A percentile compares a stretch with the other conserved stretches of the same genome.
Evolutionary conservation across 2,329 filamentous ascomycete genomes (phyloP).

Genomic region (Anisogramma anomala): DNA sequence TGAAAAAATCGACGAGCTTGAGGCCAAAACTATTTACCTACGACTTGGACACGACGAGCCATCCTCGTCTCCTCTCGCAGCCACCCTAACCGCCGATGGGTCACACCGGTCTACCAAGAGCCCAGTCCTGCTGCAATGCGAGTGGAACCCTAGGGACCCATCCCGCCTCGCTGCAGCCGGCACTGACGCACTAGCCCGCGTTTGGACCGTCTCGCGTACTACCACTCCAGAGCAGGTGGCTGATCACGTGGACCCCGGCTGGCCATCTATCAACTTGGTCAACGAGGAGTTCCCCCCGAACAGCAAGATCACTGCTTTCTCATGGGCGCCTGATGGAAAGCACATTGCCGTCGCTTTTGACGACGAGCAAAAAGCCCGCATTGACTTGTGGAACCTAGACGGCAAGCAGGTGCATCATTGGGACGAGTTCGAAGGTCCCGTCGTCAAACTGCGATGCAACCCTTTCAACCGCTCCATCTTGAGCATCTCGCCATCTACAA

Average conservation of each 20-base stretch:
- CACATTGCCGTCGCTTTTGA: slow-evolving; percentile 49
- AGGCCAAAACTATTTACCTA: slow-evolving; percentile 48
- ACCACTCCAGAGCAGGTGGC: slow-evolving; percentile 33
- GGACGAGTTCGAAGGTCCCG: slow-evolving; percentile 47
- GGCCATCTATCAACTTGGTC: slow-evolving; percentile 36
- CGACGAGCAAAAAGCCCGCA: slow-evolving; percentile 37
- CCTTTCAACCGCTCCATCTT: slow-evolving; percentile 42
- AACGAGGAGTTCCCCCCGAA: slow-evolving; percentile 41
- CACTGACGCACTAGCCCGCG: slow-evolving; percentile 57
- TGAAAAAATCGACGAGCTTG: slow-evolving; percentile 51
- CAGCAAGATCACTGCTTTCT: slow-evolving; percentile 45
- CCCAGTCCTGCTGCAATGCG: slow-evolving; percentile 55
- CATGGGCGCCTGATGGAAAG: slow-evolving; percentile 47
- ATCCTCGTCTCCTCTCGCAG: slow-evolving; percentile 24
- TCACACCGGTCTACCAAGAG: slow-evolving; percentile 32
- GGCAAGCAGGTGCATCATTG: slow-evolving; percentile 41
- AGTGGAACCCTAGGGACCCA: slow-evolving; percentile 56
- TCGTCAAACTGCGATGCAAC: slow-evolving; percentile 53
- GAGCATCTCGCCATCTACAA: slow-evolving; percentile 45
- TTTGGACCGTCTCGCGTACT: slow-evolving; percentile 52
- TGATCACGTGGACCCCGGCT: slow-evolving; percentile 34
- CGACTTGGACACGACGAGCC: slow-evolving; percentile 37
- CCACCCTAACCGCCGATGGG: slow-evolving; percentile 26
- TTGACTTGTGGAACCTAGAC: slow-evolving; percentile 45
- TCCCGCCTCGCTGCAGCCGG: slow-evolving; percentile 56